These are phyloP conservation scores for Picea mariana DNA, from an alignment of 83 land plant genomes.

Conservation along the genomic window DNA sequence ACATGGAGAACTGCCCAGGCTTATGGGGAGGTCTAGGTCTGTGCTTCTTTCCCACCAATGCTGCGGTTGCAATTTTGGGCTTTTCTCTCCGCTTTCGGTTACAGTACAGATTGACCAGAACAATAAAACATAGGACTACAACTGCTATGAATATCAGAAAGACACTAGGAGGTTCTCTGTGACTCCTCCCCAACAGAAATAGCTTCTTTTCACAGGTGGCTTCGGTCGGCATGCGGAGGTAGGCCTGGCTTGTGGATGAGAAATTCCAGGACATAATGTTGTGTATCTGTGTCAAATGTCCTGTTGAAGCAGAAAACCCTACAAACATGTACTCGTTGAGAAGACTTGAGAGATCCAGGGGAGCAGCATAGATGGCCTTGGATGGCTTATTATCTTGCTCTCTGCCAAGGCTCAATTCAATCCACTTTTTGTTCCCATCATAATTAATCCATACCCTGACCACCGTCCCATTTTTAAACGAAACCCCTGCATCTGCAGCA, in stretches of 20 bases:
- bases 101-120: slow-evolving; percentile 17
- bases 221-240: slow-evolving; percentile 18
- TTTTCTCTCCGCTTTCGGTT: slow-evolving; percentile 11
- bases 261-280: slow-evolving; percentile 30
- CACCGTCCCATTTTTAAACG: slow-evolving; percentile 30
- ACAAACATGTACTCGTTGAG: slow-evolving; percentile 50
- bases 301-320: slow-evolving; percentile 44
- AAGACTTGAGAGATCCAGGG: slow-evolving; percentile 32
- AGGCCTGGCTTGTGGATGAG: slow-evolving; percentile 22
- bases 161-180: slow-evolving; percentile 4
- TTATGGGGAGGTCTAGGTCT: slow-evolving; percentile 31
- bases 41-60: slow-evolving; percentile 20
- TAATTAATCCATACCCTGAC: slow-evolving; percentile 36
- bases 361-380: slow-evolving; percentile 18
- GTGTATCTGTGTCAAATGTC: slow-evolving; percentile 28
- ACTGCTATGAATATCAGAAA: slow-evolving; percentile 30
- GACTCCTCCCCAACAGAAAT: not conserved
- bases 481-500: slow-evolving; percentile 28
- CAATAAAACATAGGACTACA: slow-evolving; percentile 8
- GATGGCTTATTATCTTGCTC: slow-evolving; percentile 11
- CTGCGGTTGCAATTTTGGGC: not conserved
- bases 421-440: slow-evolving; percentile 24
- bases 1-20: slow-evolving; percentile 27
- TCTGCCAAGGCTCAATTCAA: slow-evolving; percentile 23
- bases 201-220: slow-evolving; percentile 28